Conservation (phyloP, 768 basidiomycete genomes). For the Trametes punicea region DNA sequence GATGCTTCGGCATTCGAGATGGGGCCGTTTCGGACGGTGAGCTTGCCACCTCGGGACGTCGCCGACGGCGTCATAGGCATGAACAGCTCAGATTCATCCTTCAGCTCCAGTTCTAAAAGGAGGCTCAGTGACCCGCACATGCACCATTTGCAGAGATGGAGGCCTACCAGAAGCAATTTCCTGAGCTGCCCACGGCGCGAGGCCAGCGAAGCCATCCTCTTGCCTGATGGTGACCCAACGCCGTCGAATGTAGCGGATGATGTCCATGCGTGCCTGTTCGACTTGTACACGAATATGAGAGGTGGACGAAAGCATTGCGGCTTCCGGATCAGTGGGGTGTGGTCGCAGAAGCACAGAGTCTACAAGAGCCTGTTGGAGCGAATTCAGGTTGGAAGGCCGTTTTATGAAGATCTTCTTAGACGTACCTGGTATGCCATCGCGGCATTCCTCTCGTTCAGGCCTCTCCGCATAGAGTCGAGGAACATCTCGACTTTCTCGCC, state of each 20-base stretch:
- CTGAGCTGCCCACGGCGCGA: constrained; percentile 87
- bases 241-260: constrained; percentile 71
- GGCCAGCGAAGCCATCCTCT: constrained; percentile 71
- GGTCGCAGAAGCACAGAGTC: constrained; percentile 68
- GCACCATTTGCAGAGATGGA: constrained; percentile 11
- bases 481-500: constrained; percentile 75
- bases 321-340: constrained; percentile 52
- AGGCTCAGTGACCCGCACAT: not conserved
- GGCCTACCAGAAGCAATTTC: constrained; percentile 78
- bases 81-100: constrained; percentile 66
- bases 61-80: constrained; percentile 38
- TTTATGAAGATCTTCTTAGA: not conserved
- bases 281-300: constrained; percentile 70
- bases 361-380: constrained; percentile 55
- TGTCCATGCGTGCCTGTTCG: constrained; percentile 64
- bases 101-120: constrained; percentile 70
- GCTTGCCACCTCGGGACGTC: constrained; percentile 16
- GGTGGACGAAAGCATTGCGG: constrained; percentile 64
- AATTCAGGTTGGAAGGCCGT: not conserved
- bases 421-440: constrained; percentile 73
- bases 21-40: constrained; percentile 23
- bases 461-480: constrained; percentile 60
- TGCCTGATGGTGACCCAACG: constrained; percentile 75
- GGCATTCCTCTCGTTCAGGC: constrained; percentile 63
- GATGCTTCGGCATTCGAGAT: constrained; percentile 30